Evolutionary conservation across 306 rosid genomes (phyloP).

Genomic region (Potentilla sterilis): DNA sequence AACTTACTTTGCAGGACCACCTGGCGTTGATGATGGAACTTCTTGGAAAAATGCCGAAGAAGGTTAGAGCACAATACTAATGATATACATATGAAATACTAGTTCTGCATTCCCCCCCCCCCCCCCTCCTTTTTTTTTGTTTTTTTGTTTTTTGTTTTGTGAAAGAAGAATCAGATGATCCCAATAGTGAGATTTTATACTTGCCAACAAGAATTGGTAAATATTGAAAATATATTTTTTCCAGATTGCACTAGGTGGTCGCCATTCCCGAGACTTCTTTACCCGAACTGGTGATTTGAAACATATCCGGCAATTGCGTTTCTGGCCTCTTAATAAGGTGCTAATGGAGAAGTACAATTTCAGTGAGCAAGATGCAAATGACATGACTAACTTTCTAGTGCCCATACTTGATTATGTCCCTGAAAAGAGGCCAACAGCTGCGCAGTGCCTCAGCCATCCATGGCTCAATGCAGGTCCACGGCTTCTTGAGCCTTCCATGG

Average conservation of each 20-base stretch:
- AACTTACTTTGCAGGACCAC: conserved; percentile 56
- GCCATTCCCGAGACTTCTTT: conserved; percentile 80
- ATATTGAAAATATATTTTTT: background rate
- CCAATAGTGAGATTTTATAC: background rate
- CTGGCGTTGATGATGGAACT: conserved; percentile 93
- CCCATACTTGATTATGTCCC: conserved; percentile 80
- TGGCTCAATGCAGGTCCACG: conserved; percentile 71
- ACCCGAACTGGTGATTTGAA: conserved; percentile 76
- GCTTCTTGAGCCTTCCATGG: conserved; percentile 32
- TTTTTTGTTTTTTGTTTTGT: background rate
- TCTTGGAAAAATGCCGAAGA: conserved; percentile 83
- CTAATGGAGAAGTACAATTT: conserved; percentile 72
- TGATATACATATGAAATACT: background rate
- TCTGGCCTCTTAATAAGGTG: conserved; percentile 82
- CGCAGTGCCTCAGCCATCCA: conserved; percentile 70
- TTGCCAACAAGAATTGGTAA: conserved; percentile 9
- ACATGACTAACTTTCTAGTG: conserved; percentile 56
- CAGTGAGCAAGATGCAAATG: conserved; percentile 68
- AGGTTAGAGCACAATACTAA: conserved; percentile 37
- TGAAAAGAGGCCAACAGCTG: conserved; percentile 81
- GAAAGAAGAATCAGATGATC: background rate
- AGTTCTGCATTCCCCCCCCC: background rate
- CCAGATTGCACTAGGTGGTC: conserved; percentile 83
- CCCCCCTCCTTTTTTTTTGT: no score
- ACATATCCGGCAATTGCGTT: conserved; percentile 72